Conservation (phyloP, 805 yeast genomes). For the Candida lessepsii region DNA sequence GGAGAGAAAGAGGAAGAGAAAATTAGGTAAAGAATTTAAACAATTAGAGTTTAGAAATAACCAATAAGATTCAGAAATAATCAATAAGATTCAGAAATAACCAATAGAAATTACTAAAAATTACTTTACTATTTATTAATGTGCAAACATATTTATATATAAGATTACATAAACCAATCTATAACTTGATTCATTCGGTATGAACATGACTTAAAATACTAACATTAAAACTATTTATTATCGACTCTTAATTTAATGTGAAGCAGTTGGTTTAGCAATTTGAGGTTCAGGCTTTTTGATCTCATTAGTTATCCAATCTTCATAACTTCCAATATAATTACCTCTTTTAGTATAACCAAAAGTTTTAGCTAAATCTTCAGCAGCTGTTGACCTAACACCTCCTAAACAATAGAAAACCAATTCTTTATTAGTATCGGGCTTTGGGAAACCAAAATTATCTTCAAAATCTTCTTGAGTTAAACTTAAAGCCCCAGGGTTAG, state of each 20-base stretch:
- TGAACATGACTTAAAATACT: slow-evolving; percentile 3
- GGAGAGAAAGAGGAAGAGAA: slow-evolving; percentile 85
- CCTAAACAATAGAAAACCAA: slow-evolving; percentile 88
- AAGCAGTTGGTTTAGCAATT: slow-evolving; percentile 5
- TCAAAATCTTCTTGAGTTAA: slow-evolving; percentile 75
- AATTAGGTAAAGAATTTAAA: slow-evolving; percentile 76
- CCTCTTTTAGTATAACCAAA: slow-evolving; percentile 85
- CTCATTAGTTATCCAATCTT: slow-evolving; percentile 68
- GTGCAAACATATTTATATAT: not conserved
- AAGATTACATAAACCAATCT: slow-evolving; percentile 5
- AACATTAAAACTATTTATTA: not conserved
- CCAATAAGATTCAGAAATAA: slow-evolving; percentile 9
- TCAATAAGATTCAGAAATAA: slow-evolving; percentile 9
- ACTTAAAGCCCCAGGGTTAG: slow-evolving; percentile 90
- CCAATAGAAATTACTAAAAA: no score
- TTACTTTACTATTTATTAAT: slow-evolving; percentile 1
- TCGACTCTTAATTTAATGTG: not conserved
- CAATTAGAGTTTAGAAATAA: slow-evolving; percentile 37
- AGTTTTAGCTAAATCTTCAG: slow-evolving; percentile 87
- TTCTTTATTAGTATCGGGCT: slow-evolving; percentile 71
- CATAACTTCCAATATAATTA: slow-evolving; percentile 82
- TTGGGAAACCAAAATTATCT: slow-evolving; percentile 75
- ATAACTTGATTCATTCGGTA: slow-evolving; percentile 5
- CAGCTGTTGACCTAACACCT: slow-evolving; percentile 87
- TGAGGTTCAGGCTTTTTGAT: slow-evolving; percentile 14